A percentile compares a stretch with the other conserved stretches of the same genome.
Evolutionary conservation across 768 basidiomycete species (phyloP).

Genomic region (Filobasidium floriforme): DNA sequence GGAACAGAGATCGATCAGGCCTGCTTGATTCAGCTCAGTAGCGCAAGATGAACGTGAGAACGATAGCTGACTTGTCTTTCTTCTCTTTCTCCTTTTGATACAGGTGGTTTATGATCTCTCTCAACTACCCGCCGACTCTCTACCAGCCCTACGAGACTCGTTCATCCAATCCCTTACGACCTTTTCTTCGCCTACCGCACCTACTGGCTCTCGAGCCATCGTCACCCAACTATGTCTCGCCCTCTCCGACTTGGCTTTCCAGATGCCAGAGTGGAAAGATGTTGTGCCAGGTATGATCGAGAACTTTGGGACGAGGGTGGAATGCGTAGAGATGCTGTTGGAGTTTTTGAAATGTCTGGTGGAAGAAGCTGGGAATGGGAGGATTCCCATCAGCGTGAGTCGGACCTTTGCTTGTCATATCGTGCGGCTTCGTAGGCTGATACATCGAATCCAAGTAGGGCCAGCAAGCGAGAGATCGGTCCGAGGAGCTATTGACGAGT

Average conservation of each 20-base stretch:
- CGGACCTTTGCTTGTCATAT: neutral
- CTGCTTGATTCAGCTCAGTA: too few relatives aligned
- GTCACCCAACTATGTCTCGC: conserved; percentile 85
- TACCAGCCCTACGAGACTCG: conserved; percentile 76
- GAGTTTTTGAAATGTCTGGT: conserved; percentile 86
- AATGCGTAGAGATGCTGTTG: conserved; percentile 71
- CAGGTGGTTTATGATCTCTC: conserved; percentile 92
- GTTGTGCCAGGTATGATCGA: conserved; percentile 75
- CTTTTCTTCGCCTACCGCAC: conserved; percentile 49
- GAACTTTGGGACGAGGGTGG: conserved; percentile 72
- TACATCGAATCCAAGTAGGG: neutral
- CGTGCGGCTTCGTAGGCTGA: neutral
- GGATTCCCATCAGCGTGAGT: conserved; percentile 79
- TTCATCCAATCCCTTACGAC: conserved; percentile 66
- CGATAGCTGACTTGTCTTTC: neutral
- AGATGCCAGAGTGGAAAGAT: conserved; percentile 76
- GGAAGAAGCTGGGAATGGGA: conserved; percentile 77
- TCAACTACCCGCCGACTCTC: conserved; percentile 68
- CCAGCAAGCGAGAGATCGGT: conserved; percentile 11
- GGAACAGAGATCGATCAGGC: too few relatives aligned
- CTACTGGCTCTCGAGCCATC: conserved; percentile 70
- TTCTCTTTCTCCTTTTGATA: neutral
- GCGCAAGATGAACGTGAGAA: neutral
- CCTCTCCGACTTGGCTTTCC: conserved; percentile 79
- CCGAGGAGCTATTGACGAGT: conserved; percentile 10